phyloP scores from a whole-genome alignment of 139 green algal genomes.

The Chlamydomonas sphaeroides region DNA sequence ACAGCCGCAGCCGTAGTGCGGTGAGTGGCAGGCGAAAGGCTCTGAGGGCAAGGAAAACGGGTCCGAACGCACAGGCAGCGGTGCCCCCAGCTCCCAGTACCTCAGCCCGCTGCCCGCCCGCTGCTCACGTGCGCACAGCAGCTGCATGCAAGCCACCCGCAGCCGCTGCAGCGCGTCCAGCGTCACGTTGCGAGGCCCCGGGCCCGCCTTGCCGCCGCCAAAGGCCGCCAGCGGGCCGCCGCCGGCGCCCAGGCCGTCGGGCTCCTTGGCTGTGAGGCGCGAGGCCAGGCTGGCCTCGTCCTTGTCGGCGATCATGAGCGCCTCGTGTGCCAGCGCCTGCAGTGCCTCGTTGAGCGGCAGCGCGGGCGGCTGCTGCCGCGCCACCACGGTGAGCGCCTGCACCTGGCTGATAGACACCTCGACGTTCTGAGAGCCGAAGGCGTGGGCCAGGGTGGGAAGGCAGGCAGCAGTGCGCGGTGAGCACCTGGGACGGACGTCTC shows the following conservation, averaged over 20 bases:
- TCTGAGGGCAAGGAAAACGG: too few species aligned
- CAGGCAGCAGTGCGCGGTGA: too few species aligned
- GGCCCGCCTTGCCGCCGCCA: conserved; percentile 4
- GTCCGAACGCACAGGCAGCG: too few species aligned
- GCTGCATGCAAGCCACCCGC: conserved; percentile 71
- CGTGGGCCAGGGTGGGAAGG: too few species aligned
- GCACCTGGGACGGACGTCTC: too few species aligned
- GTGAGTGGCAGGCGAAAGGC: too few species aligned
- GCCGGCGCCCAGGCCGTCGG: not conserved
- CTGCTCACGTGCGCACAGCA: conserved; percentile 69
- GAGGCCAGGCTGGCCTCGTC: conserved; percentile 49
- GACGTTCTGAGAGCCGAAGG: conserved; percentile 51
- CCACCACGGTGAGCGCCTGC: conserved; percentile 45
- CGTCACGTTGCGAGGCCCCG: conserved; percentile 45
- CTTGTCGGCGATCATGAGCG: conserved; percentile 56
- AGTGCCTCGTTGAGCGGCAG: conserved; percentile 31
- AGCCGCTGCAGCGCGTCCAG: conserved; percentile 66
- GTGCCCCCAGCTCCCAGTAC: too few species aligned
- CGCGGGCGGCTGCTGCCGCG: conserved; percentile 34
- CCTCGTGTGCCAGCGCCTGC: conserved; percentile 45
- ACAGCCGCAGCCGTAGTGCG: too few species aligned
- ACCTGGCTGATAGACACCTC: conserved; percentile 50
- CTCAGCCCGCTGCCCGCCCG: too few species aligned
- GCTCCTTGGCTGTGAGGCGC: conserved; percentile 30
- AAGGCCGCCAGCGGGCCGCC: not conserved